Base-by-base conservation (phyloP, 768 basidiomycete species). In the Chalciporus pseudorubinellus region DNA sequence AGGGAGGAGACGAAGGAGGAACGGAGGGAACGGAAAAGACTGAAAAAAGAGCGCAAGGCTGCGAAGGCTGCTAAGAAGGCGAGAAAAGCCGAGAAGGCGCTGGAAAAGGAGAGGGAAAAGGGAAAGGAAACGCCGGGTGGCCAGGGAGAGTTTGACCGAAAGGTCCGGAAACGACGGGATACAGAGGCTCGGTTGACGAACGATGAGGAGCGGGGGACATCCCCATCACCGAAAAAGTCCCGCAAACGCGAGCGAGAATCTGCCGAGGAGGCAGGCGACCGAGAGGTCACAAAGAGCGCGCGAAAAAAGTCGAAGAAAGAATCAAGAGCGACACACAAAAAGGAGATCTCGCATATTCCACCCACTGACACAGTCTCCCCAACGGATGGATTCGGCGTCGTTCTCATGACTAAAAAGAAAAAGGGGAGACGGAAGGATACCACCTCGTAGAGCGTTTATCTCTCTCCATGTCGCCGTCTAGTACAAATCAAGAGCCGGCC, bases 21-120 rank as follows among this genome's bases (percentile, higher is more conserved):
- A 42, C 59, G 52, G 31, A 59, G 55, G 46, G 56, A 63, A 39
- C 60, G 56, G 19, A 69, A 65, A 39, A 51, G 57, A 36, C 9
- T 60, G 31, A 69, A 58, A 43, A 57, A 40, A 22, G 67, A 69
- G 29, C 58, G 52, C 46, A 59, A 26, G 38, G 53, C 55, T 13
- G 56, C 55, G 16, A 62, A 22, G n/a, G 59, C 55, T 3, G 51
- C 48, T 21, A 53, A 49, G 40, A 67, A 20, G 16, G 45, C 39
- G 16, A 40, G 33, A 21, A 60, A 54, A 19, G 21, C 44, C 13
- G 43, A 34, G 26, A 60, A 55, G 18, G 19, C 44, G 7, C 33
- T 40, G 24, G 34, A 39, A 7, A 49, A 28, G 47, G 26, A 44
- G 13, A 44, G 43, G 40, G 12, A 14, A n/a, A 40, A 44, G 26